Conservation (phyloP, 768 basidiomycete species). For the Mycena crocata region DNA sequence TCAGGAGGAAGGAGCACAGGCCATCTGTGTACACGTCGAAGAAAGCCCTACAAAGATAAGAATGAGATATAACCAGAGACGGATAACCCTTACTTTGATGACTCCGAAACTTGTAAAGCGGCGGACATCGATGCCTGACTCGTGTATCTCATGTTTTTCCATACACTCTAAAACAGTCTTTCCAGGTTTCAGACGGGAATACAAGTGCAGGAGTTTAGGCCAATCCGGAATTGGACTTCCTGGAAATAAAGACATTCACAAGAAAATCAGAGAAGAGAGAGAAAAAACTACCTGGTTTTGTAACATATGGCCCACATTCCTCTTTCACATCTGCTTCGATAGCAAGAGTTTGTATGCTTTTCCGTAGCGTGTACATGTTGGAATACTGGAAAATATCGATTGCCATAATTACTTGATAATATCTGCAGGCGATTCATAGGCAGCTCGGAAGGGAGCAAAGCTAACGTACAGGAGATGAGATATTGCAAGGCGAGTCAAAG, state of each 20-base stretch:
- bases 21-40: conserved; percentile 94
- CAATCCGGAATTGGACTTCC: conserved; percentile 80
- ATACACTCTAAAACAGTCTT: conserved; percentile 92
- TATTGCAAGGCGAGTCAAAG: conserved; percentile 86
- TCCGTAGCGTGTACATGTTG: conserved; percentile 95
- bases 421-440: conserved; percentile 57
- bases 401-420: conserved; percentile 96
- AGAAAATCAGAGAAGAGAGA: conserved; percentile 3
- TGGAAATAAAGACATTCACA: too few species aligned
- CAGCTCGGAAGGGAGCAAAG: not conserved
- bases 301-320: conserved; percentile 95
- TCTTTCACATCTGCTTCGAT: conserved; percentile 85
- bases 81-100: conserved; percentile 77
- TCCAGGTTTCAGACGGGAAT: conserved; percentile 87
- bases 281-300: conserved; percentile 67
- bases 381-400: conserved; percentile 98
- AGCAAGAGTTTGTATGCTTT: conserved; percentile 88
- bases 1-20: conserved; percentile 74
- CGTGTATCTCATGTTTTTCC: conserved; percentile 75
- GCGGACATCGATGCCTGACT: conserved; percentile 86
- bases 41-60: conserved; percentile 74
- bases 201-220: conserved; percentile 87
- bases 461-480: conserved; percentile 86
- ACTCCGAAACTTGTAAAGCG: conserved; percentile 98
- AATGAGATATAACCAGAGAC: not conserved